Conservation (phyloP, 108 stramenopile species). For the Conticribra weissflogii region DNA sequence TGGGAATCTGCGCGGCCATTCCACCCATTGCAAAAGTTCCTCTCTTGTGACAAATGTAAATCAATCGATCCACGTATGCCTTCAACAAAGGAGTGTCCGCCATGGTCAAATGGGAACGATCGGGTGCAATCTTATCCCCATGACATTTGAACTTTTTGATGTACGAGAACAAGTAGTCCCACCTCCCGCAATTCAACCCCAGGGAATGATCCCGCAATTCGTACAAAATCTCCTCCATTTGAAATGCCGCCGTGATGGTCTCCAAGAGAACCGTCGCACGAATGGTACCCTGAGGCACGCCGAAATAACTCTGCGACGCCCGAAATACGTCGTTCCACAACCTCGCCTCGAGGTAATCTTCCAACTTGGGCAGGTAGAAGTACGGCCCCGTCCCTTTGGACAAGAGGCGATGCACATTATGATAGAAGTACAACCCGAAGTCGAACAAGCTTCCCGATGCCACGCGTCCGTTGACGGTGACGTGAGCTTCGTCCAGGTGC, state of each 20-base stretch:
- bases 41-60: constrained; percentile 93
- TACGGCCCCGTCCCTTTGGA: constrained; percentile 83
- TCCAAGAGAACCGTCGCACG: constrained; percentile 91
- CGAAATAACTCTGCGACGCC: constrained; percentile 81
- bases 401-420: constrained; percentile 78
- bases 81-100: constrained; percentile 85
- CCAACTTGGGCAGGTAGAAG: constrained; percentile 93
- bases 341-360: constrained; percentile 87
- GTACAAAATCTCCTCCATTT: constrained; percentile 96
- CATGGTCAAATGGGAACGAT: constrained; percentile 90
- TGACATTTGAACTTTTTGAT: constrained; percentile 92
- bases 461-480: constrained; percentile 83
- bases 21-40: constrained; percentile 96
- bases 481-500: constrained; percentile 93
- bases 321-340: constrained; percentile 94
- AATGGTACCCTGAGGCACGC: constrained; percentile 82
- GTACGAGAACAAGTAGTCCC: constrained; percentile 95
- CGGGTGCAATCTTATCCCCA: constrained; percentile 80
- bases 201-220: constrained; percentile 91
- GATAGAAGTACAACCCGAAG: constrained; percentile 93
- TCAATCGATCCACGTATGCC: constrained; percentile 88
- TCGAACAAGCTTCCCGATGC: constrained; percentile 89
- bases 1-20: constrained; percentile 93
- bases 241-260: constrained; percentile 95
- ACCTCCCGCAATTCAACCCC: constrained; percentile 95